Conservation (phyloP, 2,329 filamentous ascomycete genomes). For the Cytospora piceae region DNA sequence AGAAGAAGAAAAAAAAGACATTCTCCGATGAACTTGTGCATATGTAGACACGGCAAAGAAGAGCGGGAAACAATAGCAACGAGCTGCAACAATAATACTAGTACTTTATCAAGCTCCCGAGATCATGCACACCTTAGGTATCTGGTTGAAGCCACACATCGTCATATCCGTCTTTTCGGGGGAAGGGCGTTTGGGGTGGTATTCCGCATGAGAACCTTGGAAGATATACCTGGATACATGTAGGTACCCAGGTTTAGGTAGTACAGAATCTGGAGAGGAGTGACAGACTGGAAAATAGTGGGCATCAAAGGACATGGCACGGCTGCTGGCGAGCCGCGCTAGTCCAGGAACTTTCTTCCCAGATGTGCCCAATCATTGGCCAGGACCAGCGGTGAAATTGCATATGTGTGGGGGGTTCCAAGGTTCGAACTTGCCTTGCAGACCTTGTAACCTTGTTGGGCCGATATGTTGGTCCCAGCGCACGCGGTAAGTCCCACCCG, state of each 20-base stretch:
- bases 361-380: background rate
- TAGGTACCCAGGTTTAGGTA: background rate
- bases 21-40: background rate
- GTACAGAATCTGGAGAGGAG: background rate
- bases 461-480: background rate
- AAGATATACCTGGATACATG: background rate
- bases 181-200: background rate
- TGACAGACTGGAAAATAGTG: background rate
- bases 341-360: background rate
- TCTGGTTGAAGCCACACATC: background rate
- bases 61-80: background rate
- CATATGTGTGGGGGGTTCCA: background rate
- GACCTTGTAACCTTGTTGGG: background rate
- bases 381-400: conserved; percentile 5
- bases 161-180: background rate
- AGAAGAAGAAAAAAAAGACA: background rate
- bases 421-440: background rate
- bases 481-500: background rate
- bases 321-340: background rate
- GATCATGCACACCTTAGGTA: too few species aligned
- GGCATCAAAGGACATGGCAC: background rate
- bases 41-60: background rate
- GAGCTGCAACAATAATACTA: background rate
- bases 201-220: background rate
- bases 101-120: background rate